Evolutionary conservation across 805 yeast genomes (phyloP), one percentile per base, ranked within the genome.

Genomic region (Myxozyma neotropica): DNA sequence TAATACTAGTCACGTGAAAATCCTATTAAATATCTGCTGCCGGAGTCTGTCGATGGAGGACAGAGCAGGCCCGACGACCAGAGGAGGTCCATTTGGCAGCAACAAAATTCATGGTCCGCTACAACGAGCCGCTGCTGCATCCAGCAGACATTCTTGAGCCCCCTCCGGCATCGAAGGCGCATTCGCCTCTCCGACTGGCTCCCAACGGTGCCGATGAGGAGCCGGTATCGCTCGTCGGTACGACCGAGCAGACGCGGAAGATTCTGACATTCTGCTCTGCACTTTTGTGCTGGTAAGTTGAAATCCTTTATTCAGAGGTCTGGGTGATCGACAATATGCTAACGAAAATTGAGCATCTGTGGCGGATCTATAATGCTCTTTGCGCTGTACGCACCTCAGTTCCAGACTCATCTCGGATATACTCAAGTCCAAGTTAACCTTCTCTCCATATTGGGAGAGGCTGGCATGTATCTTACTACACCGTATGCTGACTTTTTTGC

Each of bases 291-390:
- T 61, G 65, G 64, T 59, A 42, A 12, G 61, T n/a, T 24, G 4
- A 10, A 35, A 21, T 2, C n/a, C 38, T 21, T 17, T 38, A 15
- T 50, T 5, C 23, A n/a, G 15, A 17, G n/a, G 21, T 33, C 10
- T 6, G n/a, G 26, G 15, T 19, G 10, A 6, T 19, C 12, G 13
- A 13, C 5, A 19, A 27, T 5, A 24, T 24, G 5, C 21, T 33
- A 23, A 23, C 36, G 8, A 31, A 7, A 23, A n/a, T 53, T 24
- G 23, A 88, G 96, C 73, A 76, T 90, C 1, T 80, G 86, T 48
- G 85, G 90, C 24, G 97, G 96, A 0, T 88, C 95, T 3, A 87
- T 93, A 53, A 79, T 89, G 59, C 79, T 92, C 21, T 89, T 91
- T 71, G 86, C 97, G 7, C 75, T 93, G 42, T 92, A 86, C 73